Percentiles rank a stretch among this genome's conserved stretches.
Conservation (phyloP, 2,329 filamentous ascomycete species). For the Trematosphaeria pertusa region DNA sequence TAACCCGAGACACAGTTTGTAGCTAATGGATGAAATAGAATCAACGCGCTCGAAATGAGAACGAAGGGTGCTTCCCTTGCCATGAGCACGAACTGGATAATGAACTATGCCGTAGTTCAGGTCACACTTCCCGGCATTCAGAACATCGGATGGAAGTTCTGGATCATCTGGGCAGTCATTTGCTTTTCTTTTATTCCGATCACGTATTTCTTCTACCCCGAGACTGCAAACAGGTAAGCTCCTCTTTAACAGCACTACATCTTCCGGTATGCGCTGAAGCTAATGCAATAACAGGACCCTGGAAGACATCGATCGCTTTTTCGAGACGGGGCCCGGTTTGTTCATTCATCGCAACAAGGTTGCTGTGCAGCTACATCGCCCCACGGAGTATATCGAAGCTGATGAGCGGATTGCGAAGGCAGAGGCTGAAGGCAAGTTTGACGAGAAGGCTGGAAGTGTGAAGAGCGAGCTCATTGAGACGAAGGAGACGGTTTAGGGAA, state of each 20-base stretch:
- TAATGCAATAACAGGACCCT: constrained; percentile 38
- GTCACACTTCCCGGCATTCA: constrained; percentile 44
- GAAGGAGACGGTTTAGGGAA: constrained; percentile 31
- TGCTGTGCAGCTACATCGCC: constrained; percentile 55
- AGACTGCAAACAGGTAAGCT: constrained; percentile 51
- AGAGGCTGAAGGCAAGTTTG: constrained; percentile 18
- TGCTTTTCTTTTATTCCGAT: constrained; percentile 61
- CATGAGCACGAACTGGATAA: constrained; percentile 44
- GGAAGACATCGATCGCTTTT: constrained; percentile 58
- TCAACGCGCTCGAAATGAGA: constrained; percentile 45
- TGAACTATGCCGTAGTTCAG: constrained; percentile 42
- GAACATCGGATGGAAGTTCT: constrained; percentile 60
- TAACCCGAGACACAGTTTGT: not conserved
- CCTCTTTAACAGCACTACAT: not conserved
- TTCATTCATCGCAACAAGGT: constrained; percentile 59
- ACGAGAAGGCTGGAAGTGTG: constrained; percentile 14
- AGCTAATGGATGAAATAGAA: no score
- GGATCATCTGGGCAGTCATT: constrained; percentile 62
- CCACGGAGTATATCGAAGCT: constrained; percentile 56
- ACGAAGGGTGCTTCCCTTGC: constrained; percentile 44
- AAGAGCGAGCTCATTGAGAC: constrained; percentile 31
- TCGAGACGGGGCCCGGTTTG: constrained; percentile 44
- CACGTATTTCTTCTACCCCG: constrained; percentile 61
- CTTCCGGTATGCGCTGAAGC: not conserved
- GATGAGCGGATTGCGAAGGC: constrained; percentile 48